Percentiles rank a stretch among this genome's conserved stretches.
Evolutionary conservation across 176 grass and related monocot species (phyloP).

Genomic region (Carex scoparia): DNA sequence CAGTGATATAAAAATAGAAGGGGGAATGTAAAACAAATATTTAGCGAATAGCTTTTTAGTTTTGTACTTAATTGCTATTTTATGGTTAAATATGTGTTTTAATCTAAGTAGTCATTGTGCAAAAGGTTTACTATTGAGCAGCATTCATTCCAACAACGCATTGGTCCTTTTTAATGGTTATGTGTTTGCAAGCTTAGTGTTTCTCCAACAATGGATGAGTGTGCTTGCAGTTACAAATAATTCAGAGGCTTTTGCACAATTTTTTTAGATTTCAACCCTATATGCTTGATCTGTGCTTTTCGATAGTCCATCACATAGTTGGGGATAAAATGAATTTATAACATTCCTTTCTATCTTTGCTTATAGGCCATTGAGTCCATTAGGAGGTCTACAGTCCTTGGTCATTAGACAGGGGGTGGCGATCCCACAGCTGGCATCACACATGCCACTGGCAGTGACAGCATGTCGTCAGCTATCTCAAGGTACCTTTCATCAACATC

Average conservation of each 20-base stretch:
- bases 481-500: constrained; percentile 61
- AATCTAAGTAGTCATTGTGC: background rate
- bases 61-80: background rate
- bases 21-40: too few species aligned
- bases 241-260: background rate
- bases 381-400: constrained; percentile 35
- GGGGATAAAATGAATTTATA: background rate
- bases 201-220: background rate
- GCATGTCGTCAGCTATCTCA: constrained; percentile 78
- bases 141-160: background rate
- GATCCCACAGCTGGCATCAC: constrained; percentile 36
- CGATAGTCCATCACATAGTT: background rate
- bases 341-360: background rate
- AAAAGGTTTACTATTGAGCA: background rate
- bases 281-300: background rate
- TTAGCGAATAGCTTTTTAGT: background rate
- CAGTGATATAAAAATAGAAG: too few species aligned
- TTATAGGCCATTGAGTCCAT: constrained; percentile 44
- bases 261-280: background rate
- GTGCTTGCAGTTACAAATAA: background rate
- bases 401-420: constrained; percentile 29
- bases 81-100: background rate
- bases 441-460: constrained; percentile 42
- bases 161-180: background rate
- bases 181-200: background rate